Conservation (phyloP, 139 green algal species). For the Chlorella sorokiniana region DNA sequence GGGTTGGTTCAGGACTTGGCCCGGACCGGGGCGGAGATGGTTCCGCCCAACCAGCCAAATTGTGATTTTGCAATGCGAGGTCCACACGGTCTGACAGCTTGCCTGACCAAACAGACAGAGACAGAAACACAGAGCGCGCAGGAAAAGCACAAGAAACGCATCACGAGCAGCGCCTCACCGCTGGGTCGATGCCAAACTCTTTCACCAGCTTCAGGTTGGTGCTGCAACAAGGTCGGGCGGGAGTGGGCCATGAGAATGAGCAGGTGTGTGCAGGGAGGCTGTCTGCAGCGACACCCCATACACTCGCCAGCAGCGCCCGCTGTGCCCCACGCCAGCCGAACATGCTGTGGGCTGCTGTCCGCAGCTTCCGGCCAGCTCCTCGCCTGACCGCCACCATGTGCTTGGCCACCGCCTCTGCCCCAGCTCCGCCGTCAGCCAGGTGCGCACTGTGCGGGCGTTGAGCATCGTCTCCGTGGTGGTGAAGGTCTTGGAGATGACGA, state of each 20-base stretch:
- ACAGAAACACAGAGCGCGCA: too few relatives aligned
- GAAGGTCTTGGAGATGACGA: slow-evolving; percentile 99
- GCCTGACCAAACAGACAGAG: too few relatives aligned
- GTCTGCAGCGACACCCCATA: too few relatives aligned
- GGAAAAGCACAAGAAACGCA: too few relatives aligned
- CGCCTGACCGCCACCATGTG: slow-evolving; percentile 76
- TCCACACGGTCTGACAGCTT: too few relatives aligned
- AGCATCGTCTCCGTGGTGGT: slow-evolving; percentile 99
- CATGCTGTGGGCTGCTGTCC: neutral
- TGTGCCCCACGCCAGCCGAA: too few relatives aligned
- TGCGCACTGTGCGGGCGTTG: slow-evolving; percentile 94
- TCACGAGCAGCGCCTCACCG: neutral
- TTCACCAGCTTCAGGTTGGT: slow-evolving; percentile 99
- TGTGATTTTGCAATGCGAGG: too few relatives aligned
- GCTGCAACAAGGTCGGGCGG: neutral
- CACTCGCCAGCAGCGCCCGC: too few relatives aligned
- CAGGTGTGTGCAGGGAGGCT: too few relatives aligned
- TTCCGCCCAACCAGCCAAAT: too few relatives aligned
- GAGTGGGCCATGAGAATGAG: neutral
- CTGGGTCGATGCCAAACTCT: slow-evolving; percentile 98
- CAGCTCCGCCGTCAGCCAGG: slow-evolving; percentile 85
- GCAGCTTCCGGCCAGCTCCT: too few relatives aligned
- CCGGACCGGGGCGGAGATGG: neutral
- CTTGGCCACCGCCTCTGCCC: slow-evolving; percentile 85
- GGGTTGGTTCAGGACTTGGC: neutral